Evolutionary conservation across 2,329 filamentous ascomycete species (phyloP).

Genomic region (Leptodontidium sp.): DNA sequence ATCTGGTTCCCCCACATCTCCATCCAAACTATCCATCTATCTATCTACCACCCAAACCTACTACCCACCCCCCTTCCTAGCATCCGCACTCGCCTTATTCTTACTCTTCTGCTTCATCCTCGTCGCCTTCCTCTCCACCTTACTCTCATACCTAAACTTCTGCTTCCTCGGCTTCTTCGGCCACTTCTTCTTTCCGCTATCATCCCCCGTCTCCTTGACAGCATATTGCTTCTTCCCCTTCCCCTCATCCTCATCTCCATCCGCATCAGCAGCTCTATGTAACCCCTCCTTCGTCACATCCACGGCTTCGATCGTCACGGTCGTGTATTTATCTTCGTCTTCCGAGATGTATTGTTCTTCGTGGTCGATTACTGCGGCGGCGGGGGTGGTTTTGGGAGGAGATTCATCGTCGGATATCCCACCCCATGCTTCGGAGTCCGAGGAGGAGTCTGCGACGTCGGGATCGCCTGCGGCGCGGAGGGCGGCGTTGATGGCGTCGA

Average conservation of each 20-base stretch:
- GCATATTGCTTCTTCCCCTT: slow-evolving; percentile 47
- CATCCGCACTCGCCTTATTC: slow-evolving; percentile 52
- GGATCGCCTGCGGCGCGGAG: slow-evolving; percentile 48
- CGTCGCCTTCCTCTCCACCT: slow-evolving; percentile 80
- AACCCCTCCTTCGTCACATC: slow-evolving; percentile 79
- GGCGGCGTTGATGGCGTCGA: slow-evolving; percentile 74
- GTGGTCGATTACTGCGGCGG: slow-evolving; percentile 63
- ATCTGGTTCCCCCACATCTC: background rate
- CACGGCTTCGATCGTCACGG: slow-evolving; percentile 91
- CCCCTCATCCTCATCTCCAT: slow-evolving; percentile 46
- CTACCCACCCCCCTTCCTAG: slow-evolving; percentile 43
- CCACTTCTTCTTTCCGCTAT: slow-evolving; percentile 56
- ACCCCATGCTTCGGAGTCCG: slow-evolving; percentile 66
- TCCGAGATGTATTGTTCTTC: slow-evolving; percentile 84
- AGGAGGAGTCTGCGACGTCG: slow-evolving; percentile 52
- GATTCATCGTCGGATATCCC: slow-evolving; percentile 64
- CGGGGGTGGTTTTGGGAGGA: slow-evolving; percentile 39
- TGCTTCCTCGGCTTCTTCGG: slow-evolving; percentile 80
- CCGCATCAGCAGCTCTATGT: slow-evolving; percentile 57
- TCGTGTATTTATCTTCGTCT: slow-evolving; percentile 95
- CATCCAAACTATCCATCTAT: background rate
- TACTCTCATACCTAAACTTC: slow-evolving; percentile 92
- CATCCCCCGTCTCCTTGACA: slow-evolving; percentile 44
- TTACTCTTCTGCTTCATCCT: slow-evolving; percentile 76
- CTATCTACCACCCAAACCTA: slow-evolving; percentile 26